phyloP scores from a whole-genome alignment of 768 basidiomycete genomes.

The Suillus occidentalis region DNA sequence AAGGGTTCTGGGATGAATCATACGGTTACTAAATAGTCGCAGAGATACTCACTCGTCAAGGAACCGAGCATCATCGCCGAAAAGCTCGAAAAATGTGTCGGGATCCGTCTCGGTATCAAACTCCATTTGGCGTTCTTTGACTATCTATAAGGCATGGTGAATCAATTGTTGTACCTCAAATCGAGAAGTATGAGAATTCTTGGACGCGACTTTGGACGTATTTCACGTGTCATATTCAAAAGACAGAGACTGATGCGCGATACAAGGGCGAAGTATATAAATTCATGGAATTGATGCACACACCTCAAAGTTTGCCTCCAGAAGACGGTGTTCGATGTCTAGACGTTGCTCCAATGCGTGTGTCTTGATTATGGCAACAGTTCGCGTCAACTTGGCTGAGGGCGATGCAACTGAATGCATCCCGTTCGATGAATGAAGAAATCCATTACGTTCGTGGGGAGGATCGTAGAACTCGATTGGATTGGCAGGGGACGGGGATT shows the following conservation, averaged over 20 bases:
- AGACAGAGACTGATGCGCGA: not conserved
- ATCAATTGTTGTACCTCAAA: conserved; percentile 16
- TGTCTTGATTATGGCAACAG: conserved; percentile 82
- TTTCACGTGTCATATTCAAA: conserved; percentile 12
- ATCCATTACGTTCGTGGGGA: conserved; percentile 7
- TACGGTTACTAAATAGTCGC: not conserved
- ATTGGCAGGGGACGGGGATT: conserved; percentile 16
- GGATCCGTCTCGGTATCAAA: conserved; percentile 84
- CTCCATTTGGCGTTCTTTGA: conserved; percentile 88
- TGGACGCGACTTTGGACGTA: not conserved
- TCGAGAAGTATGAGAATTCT: not conserved
- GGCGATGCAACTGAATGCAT: conserved; percentile 12
- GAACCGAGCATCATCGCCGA: conserved; percentile 73
- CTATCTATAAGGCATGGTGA: conserved; percentile 50
- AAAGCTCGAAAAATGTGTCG: conserved; percentile 75
- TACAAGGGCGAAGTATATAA: not conserved
- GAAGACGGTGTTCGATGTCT: conserved; percentile 77
- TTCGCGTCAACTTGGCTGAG: conserved; percentile 43
- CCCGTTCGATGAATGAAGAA: conserved; percentile 9
- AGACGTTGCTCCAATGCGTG: conserved; percentile 74
- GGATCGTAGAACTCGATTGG: conserved; percentile 19
- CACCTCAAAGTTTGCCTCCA: conserved; percentile 83
- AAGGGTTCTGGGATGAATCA: not conserved
- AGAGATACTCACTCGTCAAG: conserved; percentile 67
- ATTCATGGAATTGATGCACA: conserved; percentile 19